phyloP scores from a whole-genome alignment of 31 red algal species.

The Porphyra umbilicalis region DNA sequence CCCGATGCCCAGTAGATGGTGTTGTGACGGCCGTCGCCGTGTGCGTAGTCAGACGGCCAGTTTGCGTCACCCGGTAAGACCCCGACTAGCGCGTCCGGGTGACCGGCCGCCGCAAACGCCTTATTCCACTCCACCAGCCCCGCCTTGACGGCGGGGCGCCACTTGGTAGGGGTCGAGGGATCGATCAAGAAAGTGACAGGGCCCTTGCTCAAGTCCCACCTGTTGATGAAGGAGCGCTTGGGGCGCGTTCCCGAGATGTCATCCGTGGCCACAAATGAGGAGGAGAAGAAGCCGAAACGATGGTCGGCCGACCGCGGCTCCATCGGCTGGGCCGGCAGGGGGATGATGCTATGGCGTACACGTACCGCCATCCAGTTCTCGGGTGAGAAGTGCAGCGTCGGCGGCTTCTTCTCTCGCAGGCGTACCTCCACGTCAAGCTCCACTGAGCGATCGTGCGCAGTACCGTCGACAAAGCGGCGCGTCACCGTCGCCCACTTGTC shows the following conservation, averaged over 20 bases:
- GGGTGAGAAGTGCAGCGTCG: too few relatives aligned
- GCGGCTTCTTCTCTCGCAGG: too few relatives aligned
- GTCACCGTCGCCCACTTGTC: too few relatives aligned
- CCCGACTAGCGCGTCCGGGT: neutral
- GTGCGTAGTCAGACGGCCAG: slow-evolving; percentile 18
- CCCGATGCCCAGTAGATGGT: slow-evolving; percentile 10
- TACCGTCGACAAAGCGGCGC: too few relatives aligned
- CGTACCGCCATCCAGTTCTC: too few relatives aligned
- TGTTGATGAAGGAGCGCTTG: neutral
- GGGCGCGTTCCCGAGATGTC: neutral
- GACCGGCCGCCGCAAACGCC: slow-evolving; percentile 6
- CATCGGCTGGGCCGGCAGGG: too few relatives aligned
- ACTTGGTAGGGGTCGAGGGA: neutral
- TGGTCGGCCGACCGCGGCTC: neutral
- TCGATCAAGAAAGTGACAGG: neutral
- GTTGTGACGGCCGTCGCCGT: slow-evolving; percentile 3
- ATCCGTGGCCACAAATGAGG: neutral
- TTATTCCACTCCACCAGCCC: slow-evolving; percentile 1
- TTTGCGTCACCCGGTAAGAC: slow-evolving; percentile 11
- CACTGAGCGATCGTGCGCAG: too few relatives aligned
- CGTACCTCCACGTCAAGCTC: too few relatives aligned
- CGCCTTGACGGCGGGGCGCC: neutral
- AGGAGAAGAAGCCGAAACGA: slow-evolving; percentile 18
- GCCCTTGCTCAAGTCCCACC: neutral
- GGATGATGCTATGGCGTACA: too few relatives aligned